Base-by-base conservation (phyloP, 352 stramenopile genomes). In the Phytophthora fragariaefolia region DNA sequence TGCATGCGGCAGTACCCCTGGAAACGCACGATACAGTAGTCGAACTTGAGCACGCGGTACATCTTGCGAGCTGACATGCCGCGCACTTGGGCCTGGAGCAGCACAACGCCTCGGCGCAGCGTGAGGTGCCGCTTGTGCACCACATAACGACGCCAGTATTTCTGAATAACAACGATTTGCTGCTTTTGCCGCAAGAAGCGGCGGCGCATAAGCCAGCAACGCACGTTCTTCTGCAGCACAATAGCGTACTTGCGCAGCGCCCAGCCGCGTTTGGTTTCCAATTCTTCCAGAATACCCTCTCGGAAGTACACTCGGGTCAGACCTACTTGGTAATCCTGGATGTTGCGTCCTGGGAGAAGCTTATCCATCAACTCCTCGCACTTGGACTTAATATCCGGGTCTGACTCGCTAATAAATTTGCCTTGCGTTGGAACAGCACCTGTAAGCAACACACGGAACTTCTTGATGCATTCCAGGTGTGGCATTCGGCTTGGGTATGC, bases 291-390 rank as follows among this genome's bases (percentile, higher is more conserved):
- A 40, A 96, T 72, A 17, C 88, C 84, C 74, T 96, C 86, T 15
- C 88, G 85, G 67, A 96, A 96, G 67, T 96, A 96, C 17, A 96
- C 87, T 30, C 87, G 86, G 2, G 85, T 94, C 15, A 92, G 58
- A 51, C 88, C 88, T n/a, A 94, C 85, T 57, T 96, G 88, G 51
- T 94, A 96, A 60, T 96, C 88, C n/a, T 80, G 63, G 34, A 96
- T 81, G 63, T 96, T 91, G 52, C 82, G 72, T 10, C 76, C 73
- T 2, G 88, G 83, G 22, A 96, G 59, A 6, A 96, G 62, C 47
- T 84, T 82, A 1, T 74, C 77, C 76, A 94, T 82, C 22, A 96
- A 45, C 38, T 91, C 72, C 55, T 91, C 83, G 34, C 84, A 94
- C 63, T 89, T 69, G 1, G 46, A 40, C 38, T 89, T 89, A 24